Evolutionary conservation across 352 stramenopile species (phyloP).

Genomic region (Thraustotheca clavata): DNA sequence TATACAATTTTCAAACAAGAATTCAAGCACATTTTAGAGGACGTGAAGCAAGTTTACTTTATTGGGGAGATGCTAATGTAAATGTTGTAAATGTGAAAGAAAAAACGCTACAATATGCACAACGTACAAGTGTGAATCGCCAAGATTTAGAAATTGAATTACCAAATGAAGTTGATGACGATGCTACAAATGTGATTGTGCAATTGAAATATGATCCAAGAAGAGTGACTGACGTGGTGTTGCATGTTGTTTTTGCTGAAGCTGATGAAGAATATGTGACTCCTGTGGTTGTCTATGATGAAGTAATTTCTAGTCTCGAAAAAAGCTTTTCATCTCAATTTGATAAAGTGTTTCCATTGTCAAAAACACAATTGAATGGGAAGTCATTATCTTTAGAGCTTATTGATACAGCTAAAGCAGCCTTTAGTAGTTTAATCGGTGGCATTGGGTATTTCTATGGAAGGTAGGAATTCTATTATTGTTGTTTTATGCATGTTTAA

Average conservation of each 20-base stretch:
- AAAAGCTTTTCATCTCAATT: conserved; percentile 49
- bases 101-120: conserved; percentile 34
- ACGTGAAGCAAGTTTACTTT: not conserved
- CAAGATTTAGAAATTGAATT: conserved; percentile 46
- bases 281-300: conserved; percentile 11
- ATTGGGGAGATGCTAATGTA: conserved; percentile 25
- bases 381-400: conserved; percentile 24
- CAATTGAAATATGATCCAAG: conserved; percentile 39
- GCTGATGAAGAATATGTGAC: not conserved
- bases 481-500: not conserved
- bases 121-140: conserved; percentile 23
- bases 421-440: conserved; percentile 86
- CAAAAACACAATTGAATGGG: not conserved
- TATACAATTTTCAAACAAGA: not conserved
- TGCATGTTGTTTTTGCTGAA: conserved; percentile 67
- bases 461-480: not conserved
- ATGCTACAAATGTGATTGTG: conserved; percentile 54
- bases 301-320: not conserved
- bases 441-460: conserved; percentile 89
- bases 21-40: conserved; percentile 16
- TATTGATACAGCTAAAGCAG: conserved; percentile 64
- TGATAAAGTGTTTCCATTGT: conserved; percentile 42
- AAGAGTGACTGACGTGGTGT: conserved; percentile 34
- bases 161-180: conserved; percentile 61
- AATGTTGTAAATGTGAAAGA: conserved; percentile 73